Base-by-base conservation (phyloP, 2,329 filamentous ascomycete species). In the Cladosporium oxysporum region DNA sequence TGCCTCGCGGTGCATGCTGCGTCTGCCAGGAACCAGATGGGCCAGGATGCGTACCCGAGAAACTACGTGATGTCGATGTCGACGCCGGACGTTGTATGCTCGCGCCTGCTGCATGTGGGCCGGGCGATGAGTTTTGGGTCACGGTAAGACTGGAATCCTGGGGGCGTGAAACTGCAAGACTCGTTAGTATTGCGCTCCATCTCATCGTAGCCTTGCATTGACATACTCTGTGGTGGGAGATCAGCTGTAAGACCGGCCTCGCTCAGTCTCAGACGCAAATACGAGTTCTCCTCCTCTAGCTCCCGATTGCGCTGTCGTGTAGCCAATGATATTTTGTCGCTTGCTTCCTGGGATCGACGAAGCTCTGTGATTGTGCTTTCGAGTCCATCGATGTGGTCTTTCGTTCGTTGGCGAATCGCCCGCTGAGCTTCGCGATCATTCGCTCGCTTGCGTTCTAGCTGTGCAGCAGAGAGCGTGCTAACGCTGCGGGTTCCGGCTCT, bases 351-450 rank as follows among this genome's bases (percentile, higher is more conserved):
- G 62, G 80, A 81, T 12, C 80, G 75, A 58, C 79, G 82, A 58
- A 87, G 77, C 55, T 86, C 84, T 52, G 80, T 80, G 57, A 87
- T 81, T 66, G 83, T 82, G 58, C 80, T 77, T 70, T 87, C 84
- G n/a, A 87, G 79, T 31, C 77, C 78, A 68, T 87, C 84, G 67
- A 87, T 87, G 73, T 86, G 84, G 69, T 86, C 84, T 69, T 85
- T 87, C 50, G 84, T 87, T 67, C 85, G 77, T 72, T 86, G 83
- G 33, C 85, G 83, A 69, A 87, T 87, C 58, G 84, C 85, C 69
- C 85, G 80, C 72, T 87, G 85, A 63, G 85, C 85, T 75, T 87
- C 85, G 68, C 85, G 80, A 73, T 87, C 85, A 74, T 87, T 87
- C 68, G 85, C 85, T 66, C 85, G 80, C 74, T 87, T 87, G 60